Evolutionary conservation across 2,329 filamentous ascomycete species (phyloP).

Genomic region (Colletotrichum sp.): DNA sequence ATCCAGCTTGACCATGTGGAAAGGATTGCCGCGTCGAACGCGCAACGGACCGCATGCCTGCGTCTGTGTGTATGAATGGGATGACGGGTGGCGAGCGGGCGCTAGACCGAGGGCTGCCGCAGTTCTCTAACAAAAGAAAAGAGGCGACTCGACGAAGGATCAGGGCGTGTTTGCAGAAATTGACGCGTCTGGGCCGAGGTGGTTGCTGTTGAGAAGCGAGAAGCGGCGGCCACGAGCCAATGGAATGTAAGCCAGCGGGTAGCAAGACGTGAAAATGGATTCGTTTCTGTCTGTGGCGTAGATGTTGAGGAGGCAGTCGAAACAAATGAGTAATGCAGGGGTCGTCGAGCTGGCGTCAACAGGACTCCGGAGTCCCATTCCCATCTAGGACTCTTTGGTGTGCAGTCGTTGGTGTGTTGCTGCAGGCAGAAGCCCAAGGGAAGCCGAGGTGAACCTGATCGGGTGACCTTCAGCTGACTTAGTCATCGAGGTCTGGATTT

Average conservation of each 20-base stretch:
- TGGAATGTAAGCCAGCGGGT: not conserved
- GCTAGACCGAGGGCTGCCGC: not conserved
- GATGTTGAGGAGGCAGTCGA: not conserved
- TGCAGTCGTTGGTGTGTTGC: not conserved
- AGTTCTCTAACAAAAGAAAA: not conserved
- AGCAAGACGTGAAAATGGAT: not conserved
- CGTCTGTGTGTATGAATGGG: constrained; percentile 4
- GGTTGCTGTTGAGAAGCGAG: not conserved
- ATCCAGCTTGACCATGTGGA: not conserved
- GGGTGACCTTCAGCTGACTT: not conserved
- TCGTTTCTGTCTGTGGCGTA: not conserved
- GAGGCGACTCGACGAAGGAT: not conserved
- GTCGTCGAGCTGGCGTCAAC: not conserved
- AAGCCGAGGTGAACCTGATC: constrained; percentile 3
- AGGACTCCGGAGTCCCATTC: not conserved
- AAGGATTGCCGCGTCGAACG: not conserved
- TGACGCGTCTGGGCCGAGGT: constrained; percentile 7
- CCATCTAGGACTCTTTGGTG: not conserved
- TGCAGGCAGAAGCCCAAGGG: constrained; percentile 6
- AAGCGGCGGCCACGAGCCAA: not conserved
- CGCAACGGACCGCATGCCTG: not conserved
- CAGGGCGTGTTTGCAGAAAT: not conserved
- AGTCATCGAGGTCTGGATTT: not conserved
- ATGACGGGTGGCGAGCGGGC: not conserved
- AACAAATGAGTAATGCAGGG: not conserved